Evolutionary conservation across 257 asterid species (phyloP).

Genomic region (Solanum pennellii): DNA sequence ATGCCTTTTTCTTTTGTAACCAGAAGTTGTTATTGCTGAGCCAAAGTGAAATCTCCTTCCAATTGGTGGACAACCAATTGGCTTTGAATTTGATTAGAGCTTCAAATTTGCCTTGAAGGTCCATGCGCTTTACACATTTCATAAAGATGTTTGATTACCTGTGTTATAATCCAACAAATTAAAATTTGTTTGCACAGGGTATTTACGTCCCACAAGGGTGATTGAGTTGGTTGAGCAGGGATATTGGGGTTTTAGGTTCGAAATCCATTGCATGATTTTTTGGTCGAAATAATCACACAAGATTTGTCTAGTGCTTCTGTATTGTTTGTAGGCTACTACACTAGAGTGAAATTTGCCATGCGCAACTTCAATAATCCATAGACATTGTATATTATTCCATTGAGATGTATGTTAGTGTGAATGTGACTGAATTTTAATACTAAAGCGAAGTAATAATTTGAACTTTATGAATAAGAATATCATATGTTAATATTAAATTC

Average conservation of each 20-base stretch:
- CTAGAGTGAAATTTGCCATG: neutral
- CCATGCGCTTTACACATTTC: neutral
- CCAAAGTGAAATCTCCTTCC: neutral
- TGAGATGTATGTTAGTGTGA: neutral
- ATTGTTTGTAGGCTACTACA: too few relatives aligned
- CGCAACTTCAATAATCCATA: neutral
- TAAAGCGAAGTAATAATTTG: neutral
- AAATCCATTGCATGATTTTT: too few relatives aligned
- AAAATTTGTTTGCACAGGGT: too few relatives aligned
- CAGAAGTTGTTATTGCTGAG: neutral
- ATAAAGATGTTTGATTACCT: neutral
- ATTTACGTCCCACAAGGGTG: neutral
- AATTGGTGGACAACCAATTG: neutral
- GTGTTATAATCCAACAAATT: too few relatives aligned
- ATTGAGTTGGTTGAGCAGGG: neutral
- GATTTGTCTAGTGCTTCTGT: neutral
- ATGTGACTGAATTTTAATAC: neutral
- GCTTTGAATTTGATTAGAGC: too few relatives aligned
- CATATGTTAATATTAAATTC: neutral
- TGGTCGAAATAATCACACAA: neutral
- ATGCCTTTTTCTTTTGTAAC: neutral
- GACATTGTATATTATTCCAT: neutral
- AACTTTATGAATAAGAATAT: neutral
- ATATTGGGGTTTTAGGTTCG: neutral
- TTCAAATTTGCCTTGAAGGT: neutral